phyloP scores from a whole-genome alignment of 1,284 basidiomycete genomes.

The Anthracocystis panici-leucophaei region DNA sequence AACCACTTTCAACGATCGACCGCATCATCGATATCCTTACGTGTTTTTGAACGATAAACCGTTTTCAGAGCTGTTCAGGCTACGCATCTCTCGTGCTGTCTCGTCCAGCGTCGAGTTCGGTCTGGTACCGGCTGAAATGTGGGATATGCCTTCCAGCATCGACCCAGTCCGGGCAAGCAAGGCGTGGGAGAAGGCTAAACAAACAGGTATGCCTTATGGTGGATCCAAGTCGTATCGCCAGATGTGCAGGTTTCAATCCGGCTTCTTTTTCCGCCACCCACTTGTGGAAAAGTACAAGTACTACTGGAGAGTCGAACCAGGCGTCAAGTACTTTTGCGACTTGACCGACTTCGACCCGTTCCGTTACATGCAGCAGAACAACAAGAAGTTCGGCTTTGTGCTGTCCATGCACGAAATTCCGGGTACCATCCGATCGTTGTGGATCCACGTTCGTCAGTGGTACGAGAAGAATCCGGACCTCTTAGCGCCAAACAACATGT shows the following conservation, averaged over 20 bases:
- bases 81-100: slow-evolving; percentile 60
- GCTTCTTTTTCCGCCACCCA: slow-evolving; percentile 74
- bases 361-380: slow-evolving; percentile 83
- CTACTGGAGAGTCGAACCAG: slow-evolving; percentile 90
- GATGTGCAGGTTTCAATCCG: slow-evolving; percentile 89
- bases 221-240: slow-evolving; percentile 75
- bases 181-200: slow-evolving; percentile 78
- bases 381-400: slow-evolving; percentile 80
- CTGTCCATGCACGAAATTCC: slow-evolving; percentile 82
- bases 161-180: slow-evolving; percentile 76
- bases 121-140: slow-evolving; percentile 82
- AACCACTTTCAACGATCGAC: slow-evolving; percentile 64
- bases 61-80: slow-evolving; percentile 70
- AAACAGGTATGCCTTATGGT: slow-evolving; percentile 83
- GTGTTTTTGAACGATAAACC: slow-evolving; percentile 70
- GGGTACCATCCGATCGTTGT: slow-evolving; percentile 82
- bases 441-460: slow-evolving; percentile 80
- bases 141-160: slow-evolving; percentile 83
- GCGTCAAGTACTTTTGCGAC: slow-evolving; percentile 82
- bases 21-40: slow-evolving; percentile 67
- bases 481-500: slow-evolving; percentile 78
- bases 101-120: slow-evolving; percentile 75
- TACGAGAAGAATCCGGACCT: slow-evolving; percentile 77
- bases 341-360: slow-evolving; percentile 82
- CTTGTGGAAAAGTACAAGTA: slow-evolving; percentile 82